A percentile compares a stretch with the other conserved stretches of the same genome.
phyloP scores from a whole-genome alignment of 345 rosid species.

The Sisymbrium altissimum region DNA sequence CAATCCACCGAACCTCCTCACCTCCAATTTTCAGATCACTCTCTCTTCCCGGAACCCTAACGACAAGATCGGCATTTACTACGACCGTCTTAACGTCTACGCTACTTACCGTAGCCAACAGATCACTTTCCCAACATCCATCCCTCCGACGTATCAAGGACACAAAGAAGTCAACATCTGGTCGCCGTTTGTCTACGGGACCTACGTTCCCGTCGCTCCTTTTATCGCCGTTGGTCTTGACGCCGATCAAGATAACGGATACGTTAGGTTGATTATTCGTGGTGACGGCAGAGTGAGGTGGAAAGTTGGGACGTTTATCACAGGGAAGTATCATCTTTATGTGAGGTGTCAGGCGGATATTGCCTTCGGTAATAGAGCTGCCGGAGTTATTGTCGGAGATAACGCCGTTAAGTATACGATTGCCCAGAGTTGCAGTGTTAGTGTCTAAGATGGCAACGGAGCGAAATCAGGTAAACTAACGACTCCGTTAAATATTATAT shows the following conservation, averaged over 20 bases:
- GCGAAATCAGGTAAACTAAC: neutral
- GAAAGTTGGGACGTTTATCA: constrained; percentile 63
- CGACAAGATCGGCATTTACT: constrained; percentile 75
- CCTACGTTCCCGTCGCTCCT: constrained; percentile 71
- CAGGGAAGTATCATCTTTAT: constrained; percentile 62
- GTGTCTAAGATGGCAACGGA: constrained; percentile 41
- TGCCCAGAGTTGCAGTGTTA: constrained; percentile 55
- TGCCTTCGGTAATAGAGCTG: constrained; percentile 40
- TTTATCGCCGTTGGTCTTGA: constrained; percentile 43
- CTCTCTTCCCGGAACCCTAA: constrained; percentile 79
- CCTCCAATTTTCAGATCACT: constrained; percentile 77
- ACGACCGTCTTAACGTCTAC: constrained; percentile 68
- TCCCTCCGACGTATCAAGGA: constrained; percentile 53
- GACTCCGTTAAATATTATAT: neutral
- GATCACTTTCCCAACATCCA: constrained; percentile 54
- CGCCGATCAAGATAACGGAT: constrained; percentile 55
- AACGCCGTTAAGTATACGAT: constrained; percentile 74
- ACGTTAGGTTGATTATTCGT: constrained; percentile 41
- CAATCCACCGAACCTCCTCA: constrained; percentile 57
- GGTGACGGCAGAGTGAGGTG: constrained; percentile 80
- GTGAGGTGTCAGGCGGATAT: constrained; percentile 60
- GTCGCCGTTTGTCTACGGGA: constrained; percentile 76
- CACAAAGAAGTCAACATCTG: constrained; percentile 66
- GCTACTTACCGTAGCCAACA: constrained; percentile 75
- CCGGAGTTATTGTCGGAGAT: constrained; percentile 50